Evolutionary conservation across 2,329 filamentous ascomycete genomes (phyloP), one percentile per base, ranked within the genome.

Genomic region (Fusarium beomiforme): DNA sequence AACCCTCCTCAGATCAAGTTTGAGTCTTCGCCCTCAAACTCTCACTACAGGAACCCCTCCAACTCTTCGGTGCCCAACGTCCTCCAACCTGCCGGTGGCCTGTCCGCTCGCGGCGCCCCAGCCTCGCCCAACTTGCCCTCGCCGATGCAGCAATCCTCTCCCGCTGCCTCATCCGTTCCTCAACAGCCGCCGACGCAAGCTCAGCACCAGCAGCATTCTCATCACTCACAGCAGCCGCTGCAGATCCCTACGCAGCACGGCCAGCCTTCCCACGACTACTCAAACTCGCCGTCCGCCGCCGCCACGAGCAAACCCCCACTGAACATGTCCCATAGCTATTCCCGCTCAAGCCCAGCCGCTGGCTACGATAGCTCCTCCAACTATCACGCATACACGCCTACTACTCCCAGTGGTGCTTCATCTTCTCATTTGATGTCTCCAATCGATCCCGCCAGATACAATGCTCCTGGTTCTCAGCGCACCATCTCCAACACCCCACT

Each of bases 401-500:
- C 90, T 55, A 94, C 92, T 5, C 90, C 92, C 36, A 87, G 88
- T 59, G 83, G 87, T 77, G 80, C 78, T 31, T 78, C 83, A 78
- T 78, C 87, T 80, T 85, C 85, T 74, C 93, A 93, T 79, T 93
- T 92, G 82, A 87, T 89, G 78, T 88, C 88, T 51, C 85, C 87
- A 8, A 83, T 82, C 62, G 86, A 87, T 64, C 72, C 75, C 41
- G 74, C 82, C 62, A 90, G 89, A 75, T 91, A 90, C 79, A 83
- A 81, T 71, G 83, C 85, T 43, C 84, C 88, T 12, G 87, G 84
- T 51, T 89, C 82, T 79, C 91, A 83, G 86, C 88, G 88, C 70
- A 87, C 85, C 66, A 82, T 90, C 57, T 93, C 93, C 72, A 95
- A 96, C 79, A 97, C 95, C 12, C 95, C 95, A 5, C 87, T 98